Evolutionary conservation across 345 rosid species (phyloP), one percentile per base, ranked within the genome.

Genomic region (Salix arbutifolia): DNA sequence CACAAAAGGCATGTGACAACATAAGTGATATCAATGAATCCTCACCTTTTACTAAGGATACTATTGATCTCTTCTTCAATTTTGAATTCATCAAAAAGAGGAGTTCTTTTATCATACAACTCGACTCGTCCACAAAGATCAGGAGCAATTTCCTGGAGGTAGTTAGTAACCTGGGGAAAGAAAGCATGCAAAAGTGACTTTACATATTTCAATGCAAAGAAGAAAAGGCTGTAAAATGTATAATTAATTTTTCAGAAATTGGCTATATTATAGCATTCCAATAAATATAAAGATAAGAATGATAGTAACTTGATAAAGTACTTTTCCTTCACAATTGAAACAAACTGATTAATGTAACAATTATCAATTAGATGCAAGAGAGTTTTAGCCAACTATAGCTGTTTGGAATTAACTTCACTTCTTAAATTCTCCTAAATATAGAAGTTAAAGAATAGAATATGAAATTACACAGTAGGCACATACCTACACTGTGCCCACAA

Each of bases 121-220:
- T 91, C 96, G 70, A 93, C 97, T 61, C 93, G 89, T 78, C 87
- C 87, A 84, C 98, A 93, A 82, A 95, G 98, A 90, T 89, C 89
- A 78, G 96, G 93, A 78, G 99, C 99, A 78, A 95, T 90, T 65
- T 95, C 99, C 84, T 95, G 99, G 83, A 95, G 91, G 83, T 95
- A 95, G 85, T 87, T 93, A 74, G 97, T 88, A 74, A 95, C 99
- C 99, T 95, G 87, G 71, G 74, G 35, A 75, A 78, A 61, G 14
- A 30, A 33, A 33, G 65, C 40, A 28, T 61, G 65, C 44, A 69
- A 65, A 26, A 40, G 53, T 23, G 23, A 33, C 5, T 17, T 37
- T 23, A 11, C 25, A 44, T 30, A 50, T 74, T 44, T 76, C 76
- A 65, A 38, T 61, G 74, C 35, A 67, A 76, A 71, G 61, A 73